Percentiles rank a stretch among this genome's conserved stretches.
These are phyloP conservation scores for Fusarium ramigenum DNA, from an alignment of 2,329 filamentous ascomycete genomes.

Conservation along the genomic window DNA sequence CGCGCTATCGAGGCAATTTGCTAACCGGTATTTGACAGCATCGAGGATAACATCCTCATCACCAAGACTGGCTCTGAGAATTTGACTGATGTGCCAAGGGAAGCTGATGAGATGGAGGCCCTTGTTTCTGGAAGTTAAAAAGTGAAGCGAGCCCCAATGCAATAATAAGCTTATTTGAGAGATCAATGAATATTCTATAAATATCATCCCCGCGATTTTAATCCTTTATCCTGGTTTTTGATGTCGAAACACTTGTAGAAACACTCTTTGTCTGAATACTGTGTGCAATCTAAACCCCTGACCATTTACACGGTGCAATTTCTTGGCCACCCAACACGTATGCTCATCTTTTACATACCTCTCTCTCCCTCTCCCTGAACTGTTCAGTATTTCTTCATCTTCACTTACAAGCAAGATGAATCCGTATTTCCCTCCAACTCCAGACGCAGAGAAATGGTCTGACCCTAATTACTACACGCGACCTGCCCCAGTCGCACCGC, in stretches of 20 bases:
- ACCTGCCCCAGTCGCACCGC: slow-evolving; percentile 22
- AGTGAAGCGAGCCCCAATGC: background rate
- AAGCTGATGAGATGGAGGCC: slow-evolving; percentile 68
- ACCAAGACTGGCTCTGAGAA: slow-evolving; percentile 76
- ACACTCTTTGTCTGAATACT: slow-evolving; percentile 16
- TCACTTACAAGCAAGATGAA: background rate
- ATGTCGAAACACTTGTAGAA: background rate
- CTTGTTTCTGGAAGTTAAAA: slow-evolving; percentile 38
- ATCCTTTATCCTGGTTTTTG: background rate
- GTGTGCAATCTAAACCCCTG: slow-evolving; percentile 22
- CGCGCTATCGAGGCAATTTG: background rate
- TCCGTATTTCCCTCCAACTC: background rate
- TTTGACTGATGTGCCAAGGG: slow-evolving; percentile 76
- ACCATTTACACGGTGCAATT: slow-evolving; percentile 33
- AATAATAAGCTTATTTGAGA: background rate
- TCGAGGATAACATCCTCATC: slow-evolving; percentile 78
- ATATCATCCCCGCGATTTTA: slow-evolving; percentile 1
- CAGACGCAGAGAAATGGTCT: slow-evolving; percentile 20
- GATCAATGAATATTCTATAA: slow-evolving; percentile 1
- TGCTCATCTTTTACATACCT: background rate
- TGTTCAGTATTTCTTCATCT: no score
- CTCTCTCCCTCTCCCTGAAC: slow-evolving; percentile 15
- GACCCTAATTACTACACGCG: slow-evolving; percentile 22
- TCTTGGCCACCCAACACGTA: slow-evolving; percentile 31
- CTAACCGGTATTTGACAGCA: slow-evolving; percentile 49